Evolutionary conservation across 306 rosid genomes (phyloP).

Genomic region (Malus domestica): ASM211411v1 NC_041804.1:38333501-38334000

Average conservation of each 20-base stretch:
- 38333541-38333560: no score
- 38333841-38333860: conserved; percentile 84
- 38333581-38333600: no score
- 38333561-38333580: no score
- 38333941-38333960: conserved; percentile 3
- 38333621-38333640: no score
- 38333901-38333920: conserved; percentile 3
- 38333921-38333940: conserved; percentile 13
- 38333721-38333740: conserved; percentile 19
- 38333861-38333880: conserved; percentile 82
- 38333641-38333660: no score
- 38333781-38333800: conserved; percentile 91
- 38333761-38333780: conserved; percentile 69
- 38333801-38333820: conserved; percentile 63
- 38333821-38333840: conserved; percentile 73
- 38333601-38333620: no score
- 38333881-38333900: conserved; percentile 93
- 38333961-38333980: conserved; percentile 12
- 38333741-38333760: conserved; percentile 22
- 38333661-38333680: no score
- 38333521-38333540: no score
- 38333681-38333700: neutral
- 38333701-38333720: neutral
- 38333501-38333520: no score
- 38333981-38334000: neutral